Evolutionary conservation across 768 basidiomycete genomes (phyloP).

Genomic region (Agrocybe praecox): DNA sequence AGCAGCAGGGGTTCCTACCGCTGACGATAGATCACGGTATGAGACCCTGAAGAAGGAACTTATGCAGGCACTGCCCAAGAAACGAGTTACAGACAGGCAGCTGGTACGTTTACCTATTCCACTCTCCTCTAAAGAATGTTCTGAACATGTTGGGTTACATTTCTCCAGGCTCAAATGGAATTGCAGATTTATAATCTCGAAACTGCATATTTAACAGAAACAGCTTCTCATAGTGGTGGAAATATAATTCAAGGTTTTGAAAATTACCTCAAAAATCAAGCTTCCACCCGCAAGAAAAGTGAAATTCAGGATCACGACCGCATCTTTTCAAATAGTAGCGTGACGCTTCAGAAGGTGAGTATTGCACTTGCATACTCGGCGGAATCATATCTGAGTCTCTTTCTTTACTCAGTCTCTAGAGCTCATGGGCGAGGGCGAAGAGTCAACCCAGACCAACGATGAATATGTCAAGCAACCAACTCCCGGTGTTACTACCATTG

Average conservation of each 20-base stretch:
- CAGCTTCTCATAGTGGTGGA: slow-evolving; percentile 74
- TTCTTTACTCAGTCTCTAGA: slow-evolving; percentile 63
- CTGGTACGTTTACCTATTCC: slow-evolving; percentile 48
- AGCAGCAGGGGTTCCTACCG: slow-evolving; percentile 37
- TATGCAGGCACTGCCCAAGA: slow-evolving; percentile 71
- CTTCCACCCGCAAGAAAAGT: slow-evolving; percentile 65
- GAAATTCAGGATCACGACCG: slow-evolving; percentile 80
- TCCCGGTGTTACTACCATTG: slow-evolving; percentile 73
- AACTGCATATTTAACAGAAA: slow-evolving; percentile 75
- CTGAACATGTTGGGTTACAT: neutral
- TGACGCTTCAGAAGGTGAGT: slow-evolving; percentile 72
- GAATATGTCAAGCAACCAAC: slow-evolving; percentile 70
- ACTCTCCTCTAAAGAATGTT: neutral
- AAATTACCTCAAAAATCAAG: slow-evolving; percentile 80
- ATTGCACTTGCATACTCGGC: slow-evolving; percentile 1
- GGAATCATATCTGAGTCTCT: slow-evolving; percentile 4
- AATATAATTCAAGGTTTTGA: slow-evolving; percentile 91
- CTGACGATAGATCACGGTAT: slow-evolving; percentile 75
- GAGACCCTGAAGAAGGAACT: slow-evolving; percentile 77
- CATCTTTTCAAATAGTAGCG: slow-evolving; percentile 81
- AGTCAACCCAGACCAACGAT: slow-evolving; percentile 53
- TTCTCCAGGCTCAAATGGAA: slow-evolving; percentile 72
- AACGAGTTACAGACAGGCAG: slow-evolving; percentile 75
- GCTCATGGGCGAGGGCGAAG: slow-evolving; percentile 71
- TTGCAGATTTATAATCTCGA: slow-evolving; percentile 80